Conservation (phyloP, 129 eudicot species). For the Flaveria bidentis region DNA sequence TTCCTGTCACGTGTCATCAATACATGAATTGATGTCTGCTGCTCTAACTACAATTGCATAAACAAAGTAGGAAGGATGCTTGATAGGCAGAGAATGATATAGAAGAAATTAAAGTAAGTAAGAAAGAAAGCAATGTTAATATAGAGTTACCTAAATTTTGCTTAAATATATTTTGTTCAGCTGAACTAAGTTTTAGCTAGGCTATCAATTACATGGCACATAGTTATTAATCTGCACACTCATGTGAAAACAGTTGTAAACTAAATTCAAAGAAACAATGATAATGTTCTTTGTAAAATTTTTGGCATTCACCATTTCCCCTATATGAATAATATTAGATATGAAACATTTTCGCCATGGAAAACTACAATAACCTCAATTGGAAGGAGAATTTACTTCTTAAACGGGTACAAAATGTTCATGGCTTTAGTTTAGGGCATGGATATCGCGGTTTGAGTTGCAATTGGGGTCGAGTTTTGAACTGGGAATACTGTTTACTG, state of each 20-base stretch:
- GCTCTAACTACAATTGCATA: no score
- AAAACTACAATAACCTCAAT: background rate
- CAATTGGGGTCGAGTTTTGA: constrained; percentile 2
- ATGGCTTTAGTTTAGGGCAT: background rate
- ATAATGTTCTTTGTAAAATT: background rate
- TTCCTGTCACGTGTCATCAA: background rate
- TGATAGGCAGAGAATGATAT: background rate
- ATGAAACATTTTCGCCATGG: background rate
- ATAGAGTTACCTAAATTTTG: background rate
- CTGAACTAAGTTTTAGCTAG: background rate
- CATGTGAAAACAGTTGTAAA: background rate
- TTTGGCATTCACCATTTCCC: background rate
- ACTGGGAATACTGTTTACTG: background rate
- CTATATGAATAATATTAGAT: background rate
- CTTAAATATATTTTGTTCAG: background rate
- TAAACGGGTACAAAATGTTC: background rate
- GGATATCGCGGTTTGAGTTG: background rate
- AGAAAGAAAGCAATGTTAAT: background rate
- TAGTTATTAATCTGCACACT: background rate
- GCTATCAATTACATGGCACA: background rate
- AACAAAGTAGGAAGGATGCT: no score
- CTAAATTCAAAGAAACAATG: background rate
- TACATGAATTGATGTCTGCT: no score
- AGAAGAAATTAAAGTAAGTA: background rate
- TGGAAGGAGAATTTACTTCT: background rate